Base-by-base conservation (phyloP, 2,329 filamentous ascomycete species). In the Nemania sp. region DNA sequence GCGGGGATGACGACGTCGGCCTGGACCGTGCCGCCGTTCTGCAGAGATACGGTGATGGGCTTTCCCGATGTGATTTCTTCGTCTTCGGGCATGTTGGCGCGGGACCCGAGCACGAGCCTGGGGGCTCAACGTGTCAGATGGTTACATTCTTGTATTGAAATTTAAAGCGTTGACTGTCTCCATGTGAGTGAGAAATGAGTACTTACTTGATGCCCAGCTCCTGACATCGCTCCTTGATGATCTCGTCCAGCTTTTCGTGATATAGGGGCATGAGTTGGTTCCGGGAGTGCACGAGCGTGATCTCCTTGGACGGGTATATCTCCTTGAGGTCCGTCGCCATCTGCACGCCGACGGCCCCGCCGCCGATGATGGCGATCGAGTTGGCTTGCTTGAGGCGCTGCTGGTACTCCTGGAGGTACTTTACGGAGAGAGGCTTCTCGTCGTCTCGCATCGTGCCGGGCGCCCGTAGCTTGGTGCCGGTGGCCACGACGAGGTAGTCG, bases 281-380 rank as follows among this genome's bases (percentile, higher is more conserved):
- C 3, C 81, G 69, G 2, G 81, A 83, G 68, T 83, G 80, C 1
- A 83, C 69, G 1, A 84, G 68, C 0, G 76, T 78, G 15, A 83
- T 75, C 6, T 73, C 69, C 56, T 83, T 83, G 2, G 76, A 73
- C 0, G 79, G 79, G 64, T 78, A 81, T 1, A 76, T 65, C 37
- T 77, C 74, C 65, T 81, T 82, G 35, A 80, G 75, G 65, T 84
- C 81, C 9, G 78, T 76, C 1, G 80, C 80, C 68, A 82, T 74
- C 65, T 83, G 78, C 13, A 83, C 78, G 1, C 81, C 81, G 0
- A 82, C 81, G 4, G 81, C 78, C 3, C 81, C 81, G 13, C 79
- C 80, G 3, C 81, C 81, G 3, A 78, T 57, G 5, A 78, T 67
- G 21, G 72, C 66, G 17, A 78, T 59, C 5, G 73, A 69, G 5